These are phyloP conservation scores for Fusarium sp. DNA, from an alignment of 2,329 filamentous ascomycete species.

Conservation along the genomic window DNA sequence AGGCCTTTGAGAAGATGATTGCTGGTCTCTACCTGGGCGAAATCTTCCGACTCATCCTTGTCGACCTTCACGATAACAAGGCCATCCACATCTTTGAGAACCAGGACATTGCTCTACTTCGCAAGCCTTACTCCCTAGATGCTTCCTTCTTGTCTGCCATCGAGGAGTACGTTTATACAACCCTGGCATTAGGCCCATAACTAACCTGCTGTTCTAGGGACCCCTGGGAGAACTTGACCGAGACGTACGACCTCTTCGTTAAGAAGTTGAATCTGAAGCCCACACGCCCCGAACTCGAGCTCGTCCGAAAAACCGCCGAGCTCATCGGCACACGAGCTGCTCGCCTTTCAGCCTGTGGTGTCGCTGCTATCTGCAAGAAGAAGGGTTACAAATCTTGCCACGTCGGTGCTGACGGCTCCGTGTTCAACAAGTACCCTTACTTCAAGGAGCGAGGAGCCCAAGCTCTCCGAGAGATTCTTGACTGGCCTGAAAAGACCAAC, in stretches of 20 bases:
- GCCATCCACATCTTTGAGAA: slow-evolving; percentile 82
- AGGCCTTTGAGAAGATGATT: slow-evolving; percentile 98
- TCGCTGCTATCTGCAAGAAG: slow-evolving; percentile 97
- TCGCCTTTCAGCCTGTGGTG: slow-evolving; percentile 91
- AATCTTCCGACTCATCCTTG: slow-evolving; percentile 88
- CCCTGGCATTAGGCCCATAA: neutral
- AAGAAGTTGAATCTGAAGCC: slow-evolving; percentile 79
- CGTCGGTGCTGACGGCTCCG: slow-evolving; percentile 95
- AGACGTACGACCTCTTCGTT: slow-evolving; percentile 86
- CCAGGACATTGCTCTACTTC: slow-evolving; percentile 84
- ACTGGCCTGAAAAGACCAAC: slow-evolving; percentile 82
- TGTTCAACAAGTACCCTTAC: slow-evolving; percentile 99
- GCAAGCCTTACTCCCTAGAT: slow-evolving; percentile 90
- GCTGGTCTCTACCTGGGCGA: slow-evolving; percentile 94
- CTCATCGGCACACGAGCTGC: slow-evolving; percentile 95
- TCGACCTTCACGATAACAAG: slow-evolving; percentile 86
- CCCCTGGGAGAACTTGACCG: slow-evolving; percentile 93
- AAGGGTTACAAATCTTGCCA: slow-evolving; percentile 90
- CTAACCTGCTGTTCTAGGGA: slow-evolving; percentile 68
- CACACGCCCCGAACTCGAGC: slow-evolving; percentile 84
- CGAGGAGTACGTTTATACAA: slow-evolving; percentile 76
- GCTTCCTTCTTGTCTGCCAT: slow-evolving; percentile 93
- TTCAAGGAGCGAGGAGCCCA: slow-evolving; percentile 94
- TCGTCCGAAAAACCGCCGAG: slow-evolving; percentile 89
- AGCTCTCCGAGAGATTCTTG: slow-evolving; percentile 93